phyloP scores from a whole-genome alignment of 106 monocot species.

The Xerophyta viscosa region DNA sequence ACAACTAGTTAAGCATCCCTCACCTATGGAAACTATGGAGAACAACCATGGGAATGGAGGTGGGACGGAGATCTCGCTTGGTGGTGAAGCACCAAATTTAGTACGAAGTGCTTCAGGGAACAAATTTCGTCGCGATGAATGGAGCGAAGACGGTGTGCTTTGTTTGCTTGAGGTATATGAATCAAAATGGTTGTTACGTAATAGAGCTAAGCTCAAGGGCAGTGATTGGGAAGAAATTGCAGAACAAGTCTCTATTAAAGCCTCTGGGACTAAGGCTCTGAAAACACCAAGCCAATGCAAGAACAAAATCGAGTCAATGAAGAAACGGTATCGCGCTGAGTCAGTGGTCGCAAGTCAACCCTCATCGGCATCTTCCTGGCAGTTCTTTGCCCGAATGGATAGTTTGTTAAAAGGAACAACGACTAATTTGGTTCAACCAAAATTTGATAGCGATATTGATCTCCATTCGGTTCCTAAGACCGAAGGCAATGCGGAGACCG shows the following conservation, averaged over 20 bases:
- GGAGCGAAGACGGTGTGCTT: constrained; percentile 49
- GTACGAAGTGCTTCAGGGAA: no score
- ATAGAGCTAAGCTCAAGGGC: constrained; percentile 79
- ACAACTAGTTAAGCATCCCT: no score
- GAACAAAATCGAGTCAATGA: constrained; percentile 96
- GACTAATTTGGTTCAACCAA: constrained; percentile 3
- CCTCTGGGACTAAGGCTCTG: constrained; percentile 16
- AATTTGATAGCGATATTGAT: constrained; percentile 3
- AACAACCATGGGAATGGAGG: not conserved
- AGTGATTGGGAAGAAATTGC: constrained; percentile 83
- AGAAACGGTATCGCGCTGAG: constrained; percentile 77
- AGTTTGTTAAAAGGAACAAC: constrained; percentile 31
- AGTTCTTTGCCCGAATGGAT: constrained; percentile 51
- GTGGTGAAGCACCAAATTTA: constrained; percentile 2
- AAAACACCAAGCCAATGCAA: constrained; percentile 87
- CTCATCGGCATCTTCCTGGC: constrained; percentile 39
- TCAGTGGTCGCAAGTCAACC: constrained; percentile 13
- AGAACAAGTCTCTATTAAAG: constrained; percentile 43
- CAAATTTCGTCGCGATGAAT: constrained; percentile 46
- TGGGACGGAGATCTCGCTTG: not conserved
- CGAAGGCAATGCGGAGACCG: constrained; percentile 18
- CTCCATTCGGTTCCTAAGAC: constrained; percentile 6
- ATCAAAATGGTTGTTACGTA: constrained; percentile 63
- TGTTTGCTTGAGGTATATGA: constrained; percentile 64
- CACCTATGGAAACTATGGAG: not conserved